phyloP scores from a whole-genome alignment of 257 asterid species.

The Solanum dulcamara region DNA sequence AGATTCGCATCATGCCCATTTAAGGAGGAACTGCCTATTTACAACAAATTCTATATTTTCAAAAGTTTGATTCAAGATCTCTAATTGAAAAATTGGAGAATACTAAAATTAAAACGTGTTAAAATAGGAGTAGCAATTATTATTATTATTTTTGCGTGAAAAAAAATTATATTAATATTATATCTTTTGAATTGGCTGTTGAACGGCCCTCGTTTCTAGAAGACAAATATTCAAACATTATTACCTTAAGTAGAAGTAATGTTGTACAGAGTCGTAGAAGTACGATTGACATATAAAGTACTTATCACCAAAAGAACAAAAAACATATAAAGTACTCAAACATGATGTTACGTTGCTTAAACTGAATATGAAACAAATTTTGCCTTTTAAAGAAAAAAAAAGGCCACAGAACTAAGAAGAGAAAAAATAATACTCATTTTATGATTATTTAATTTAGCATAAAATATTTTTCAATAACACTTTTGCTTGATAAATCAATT shows the following conservation, averaged over 20 bases:
- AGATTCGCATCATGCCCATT: not conserved
- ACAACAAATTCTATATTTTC: not conserved
- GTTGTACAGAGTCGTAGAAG: not conserved
- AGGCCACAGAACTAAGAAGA: not conserved
- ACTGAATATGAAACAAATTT: not conserved
- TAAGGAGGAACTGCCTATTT: not conserved
- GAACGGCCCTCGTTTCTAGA: not conserved
- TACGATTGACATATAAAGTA: not conserved
- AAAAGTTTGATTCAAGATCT: not conserved
- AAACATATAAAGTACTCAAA: not conserved
- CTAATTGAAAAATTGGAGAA: not conserved
- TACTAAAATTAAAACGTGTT: not conserved
- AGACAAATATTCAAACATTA: not conserved
- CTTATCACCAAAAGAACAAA: not conserved
- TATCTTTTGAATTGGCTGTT: not conserved
- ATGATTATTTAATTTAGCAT: not conserved
- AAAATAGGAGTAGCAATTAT: not conserved
- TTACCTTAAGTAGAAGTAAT: not conserved
- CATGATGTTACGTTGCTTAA: not conserved
- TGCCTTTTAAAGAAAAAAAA: not conserved
- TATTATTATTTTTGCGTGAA: too few relatives aligned
- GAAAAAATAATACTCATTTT: not conserved
- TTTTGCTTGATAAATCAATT: not conserved
- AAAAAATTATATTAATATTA: not conserved
- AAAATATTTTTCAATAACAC: not conserved